Conservation (phyloP, 2,329 filamentous ascomycete genomes). For the Rutstroemia sp. region DNA sequence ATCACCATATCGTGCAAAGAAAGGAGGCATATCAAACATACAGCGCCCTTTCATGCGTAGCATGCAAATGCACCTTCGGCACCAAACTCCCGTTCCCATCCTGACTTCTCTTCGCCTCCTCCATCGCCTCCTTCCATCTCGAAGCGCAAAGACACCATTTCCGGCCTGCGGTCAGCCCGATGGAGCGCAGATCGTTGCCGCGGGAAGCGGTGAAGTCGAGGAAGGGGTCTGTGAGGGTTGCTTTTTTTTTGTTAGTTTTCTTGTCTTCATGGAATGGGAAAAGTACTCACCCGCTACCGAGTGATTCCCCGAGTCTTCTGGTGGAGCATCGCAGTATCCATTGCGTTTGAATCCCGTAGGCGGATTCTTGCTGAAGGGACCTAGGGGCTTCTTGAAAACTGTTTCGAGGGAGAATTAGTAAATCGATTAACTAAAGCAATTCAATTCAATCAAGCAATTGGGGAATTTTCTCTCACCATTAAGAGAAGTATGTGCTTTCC, state of each 20-base stretch:
- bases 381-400: slow-evolving; percentile 53
- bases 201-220: slow-evolving; percentile 51
- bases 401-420: not conserved
- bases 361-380: slow-evolving; percentile 48
- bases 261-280: no score
- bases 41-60: slow-evolving; percentile 31
- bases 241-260: slow-evolving; percentile 15
- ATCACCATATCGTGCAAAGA: no score
- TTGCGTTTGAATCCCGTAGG: slow-evolving; percentile 54
- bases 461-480: slow-evolving; percentile 11
- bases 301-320: slow-evolving; percentile 51
- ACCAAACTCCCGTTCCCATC: slow-evolving; percentile 15
- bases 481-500: slow-evolving; percentile 2
- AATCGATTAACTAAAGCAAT: not conserved
- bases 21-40: slow-evolving; percentile 14
- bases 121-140: slow-evolving; percentile 49
- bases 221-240: slow-evolving; percentile 51
- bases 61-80: slow-evolving; percentile 31
- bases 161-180: slow-evolving; percentile 49
- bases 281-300: slow-evolving; percentile 38
- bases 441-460: not conserved
- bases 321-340: slow-evolving; percentile 49
- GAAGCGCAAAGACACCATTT: slow-evolving; percentile 57
- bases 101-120: slow-evolving; percentile 10
- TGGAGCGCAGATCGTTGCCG: slow-evolving; percentile 50